Evolutionary conservation across 768 basidiomycete genomes (phyloP), one percentile per base, ranked within the genome.

Genomic region (Dacryopinax primogenitus): DNA sequence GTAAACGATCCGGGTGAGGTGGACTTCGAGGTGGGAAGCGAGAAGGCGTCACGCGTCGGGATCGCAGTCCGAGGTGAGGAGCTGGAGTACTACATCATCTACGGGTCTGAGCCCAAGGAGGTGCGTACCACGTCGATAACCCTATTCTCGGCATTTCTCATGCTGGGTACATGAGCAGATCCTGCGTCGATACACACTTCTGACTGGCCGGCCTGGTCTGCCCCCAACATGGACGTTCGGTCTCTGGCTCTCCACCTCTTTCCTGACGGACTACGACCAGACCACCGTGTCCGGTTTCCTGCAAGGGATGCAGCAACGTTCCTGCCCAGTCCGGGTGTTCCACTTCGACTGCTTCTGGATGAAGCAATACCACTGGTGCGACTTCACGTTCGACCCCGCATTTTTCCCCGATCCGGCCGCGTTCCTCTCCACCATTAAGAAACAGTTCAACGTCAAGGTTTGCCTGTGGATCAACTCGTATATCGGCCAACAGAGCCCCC

Each of bases 171-270:
- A 3, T 23, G 58, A 3, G 15, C 61, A 84, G 79, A 84, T 85
- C 58, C 73, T 85, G n/a, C 82, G 84, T 62, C 74, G 77, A 66
- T 86, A 83, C 68, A 85, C 84, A 0, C 78, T 80, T 15, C 78
- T 86, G 67, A 85, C 84, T 2, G 84, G 84, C 18, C 79, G 83
- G n/a, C 84, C 84, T 44, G 82, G 82, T 2, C 74, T 88, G 7
- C 76, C 88, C 32, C 87, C 87, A 1, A 74, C 81, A 2, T 88
- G 87, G 87, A 84, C 86, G 0, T 90, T 85, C 70, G 87, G 87
- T 1, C 81, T 88, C 2, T 88, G 87, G 86, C 78, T 88, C 36
- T 85, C 86, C 15, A 88, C 87, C 1, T 87, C 85, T 0, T 90
- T 90, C 78, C 77, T 86, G 63, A 88, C 88, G 0, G 81, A 81